phyloP scores from a whole-genome alignment of 2,329 filamentous ascomycete genomes.

The Venturia oleaginea region DNA sequence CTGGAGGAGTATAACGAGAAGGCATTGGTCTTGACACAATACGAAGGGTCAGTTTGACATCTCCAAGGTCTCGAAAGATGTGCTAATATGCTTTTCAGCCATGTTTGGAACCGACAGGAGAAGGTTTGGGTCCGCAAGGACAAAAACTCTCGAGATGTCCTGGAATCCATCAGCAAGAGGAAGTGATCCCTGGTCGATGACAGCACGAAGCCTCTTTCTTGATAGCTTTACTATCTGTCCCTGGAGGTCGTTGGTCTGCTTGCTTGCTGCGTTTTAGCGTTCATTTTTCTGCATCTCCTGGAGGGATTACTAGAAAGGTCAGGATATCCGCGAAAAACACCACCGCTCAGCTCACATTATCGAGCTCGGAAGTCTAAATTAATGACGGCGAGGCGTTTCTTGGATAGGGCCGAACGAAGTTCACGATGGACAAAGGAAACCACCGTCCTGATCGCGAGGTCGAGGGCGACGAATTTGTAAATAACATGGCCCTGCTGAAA shows the following conservation, averaged over 20 bases:
- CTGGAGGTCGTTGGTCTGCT: neutral
- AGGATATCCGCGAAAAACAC: neutral
- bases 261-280: slow-evolving; percentile 3
- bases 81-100: slow-evolving; percentile 6
- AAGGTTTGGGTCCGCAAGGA: slow-evolving; percentile 8
- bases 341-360: neutral
- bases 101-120: slow-evolving; percentile 9
- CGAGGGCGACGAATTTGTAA: neutral
- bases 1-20: slow-evolving; percentile 56
- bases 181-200: neutral
- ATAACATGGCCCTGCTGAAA: neutral
- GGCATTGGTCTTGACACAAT: slow-evolving; percentile 51
- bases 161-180: neutral
- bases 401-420: neutral
- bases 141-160: neutral
- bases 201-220: neutral
- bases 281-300: neutral
- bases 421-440: neutral
- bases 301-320: neutral
- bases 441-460: neutral
- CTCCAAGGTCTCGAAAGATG: neutral
- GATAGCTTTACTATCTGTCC: neutral
- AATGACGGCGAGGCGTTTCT: neutral
- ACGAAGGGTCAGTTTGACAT: slow-evolving; percentile 47
- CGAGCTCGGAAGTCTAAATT: neutral